Evolutionary conservation across 202 grass and related monocot genomes (phyloP), one percentile per base, ranked within the genome.

Genomic region (Elaeis oleifera): DNA sequence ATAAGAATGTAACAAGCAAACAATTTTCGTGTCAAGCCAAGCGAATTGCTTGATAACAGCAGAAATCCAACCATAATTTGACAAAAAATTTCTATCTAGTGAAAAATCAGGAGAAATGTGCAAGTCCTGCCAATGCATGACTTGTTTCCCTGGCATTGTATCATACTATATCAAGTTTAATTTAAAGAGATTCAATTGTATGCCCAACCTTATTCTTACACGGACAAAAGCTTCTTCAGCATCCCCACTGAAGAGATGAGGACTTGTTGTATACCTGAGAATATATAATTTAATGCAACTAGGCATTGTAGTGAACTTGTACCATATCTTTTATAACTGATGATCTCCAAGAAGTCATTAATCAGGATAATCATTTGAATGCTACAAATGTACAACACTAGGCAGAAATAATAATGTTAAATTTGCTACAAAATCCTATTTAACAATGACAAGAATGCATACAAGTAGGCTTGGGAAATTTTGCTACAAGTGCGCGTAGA

Each of bases 221-320:
- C 76, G 74, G 76, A 69, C 67, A 74, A 96, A 96, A 63, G 91
- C 79, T 71, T 88, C 74, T 67, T 96, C 79, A 65, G 81, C 73
- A 22, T 90, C 81, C 58, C 76, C 87, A 50, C 73, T 81, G 78
- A 96, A 96, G 48, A 89, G 77, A 76, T 90, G 87, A 28, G 91
- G 91, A 70, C 91, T 96, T 65, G 91, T 96, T 13, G 91, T 96
- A 75, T 96, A 96, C 58, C 91, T 96, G 67, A 49, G 62, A 65
- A 65, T 72, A 59, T 78, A 79, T 31, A 7, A 19, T 72, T 15
- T 51, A 5, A 53, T 58, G 5, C 36, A 39, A 39, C 36, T 2
- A 39, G 36, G 36, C 36, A 39, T 11, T 11, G 8, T 39, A 39
- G 13, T 39, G 8, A 39, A 39, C 36, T 39, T 11, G 36, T 39